Evolutionary conservation across 2,329 filamentous ascomycete genomes (phyloP).

Genomic region (Diplodia mutila): DNA sequence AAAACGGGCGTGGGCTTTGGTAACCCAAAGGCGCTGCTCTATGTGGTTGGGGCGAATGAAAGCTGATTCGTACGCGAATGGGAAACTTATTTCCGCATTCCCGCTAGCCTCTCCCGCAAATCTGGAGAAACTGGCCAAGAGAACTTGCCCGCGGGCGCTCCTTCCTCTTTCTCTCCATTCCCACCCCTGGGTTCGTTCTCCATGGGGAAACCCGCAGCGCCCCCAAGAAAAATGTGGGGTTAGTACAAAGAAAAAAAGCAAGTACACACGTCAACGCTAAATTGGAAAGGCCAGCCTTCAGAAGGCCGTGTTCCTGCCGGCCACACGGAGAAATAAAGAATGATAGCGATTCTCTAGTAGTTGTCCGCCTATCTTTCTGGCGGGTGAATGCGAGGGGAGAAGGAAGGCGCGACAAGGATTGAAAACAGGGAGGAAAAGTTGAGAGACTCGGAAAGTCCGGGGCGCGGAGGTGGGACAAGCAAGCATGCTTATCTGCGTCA

Average conservation of each 20-base stretch:
- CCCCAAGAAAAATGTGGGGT: constrained; percentile 9
- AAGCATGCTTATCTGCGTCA: not conserved
- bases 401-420: not conserved
- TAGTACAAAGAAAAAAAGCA: not conserved
- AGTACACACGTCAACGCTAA: not conserved
- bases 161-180: not conserved
- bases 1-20: not conserved
- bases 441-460: not conserved
- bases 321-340: not conserved
- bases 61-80: not conserved
- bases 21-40: not conserved
- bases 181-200: not conserved
- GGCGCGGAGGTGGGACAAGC: constrained; percentile 5
- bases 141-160: not conserved
- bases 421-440: not conserved
- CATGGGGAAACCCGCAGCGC: constrained; percentile 22
- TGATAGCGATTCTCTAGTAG: not conserved
- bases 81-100: not conserved
- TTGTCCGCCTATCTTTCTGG: not conserved
- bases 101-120: not conserved
- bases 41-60: not conserved
- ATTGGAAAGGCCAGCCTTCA: not conserved
- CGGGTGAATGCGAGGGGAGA: not conserved
- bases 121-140: not conserved
- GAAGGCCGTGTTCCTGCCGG: not conserved